These are phyloP conservation scores for Mediolabrus comicus DNA, from an alignment of 108 stramenopile genomes.

Conservation along the genomic window DNA sequence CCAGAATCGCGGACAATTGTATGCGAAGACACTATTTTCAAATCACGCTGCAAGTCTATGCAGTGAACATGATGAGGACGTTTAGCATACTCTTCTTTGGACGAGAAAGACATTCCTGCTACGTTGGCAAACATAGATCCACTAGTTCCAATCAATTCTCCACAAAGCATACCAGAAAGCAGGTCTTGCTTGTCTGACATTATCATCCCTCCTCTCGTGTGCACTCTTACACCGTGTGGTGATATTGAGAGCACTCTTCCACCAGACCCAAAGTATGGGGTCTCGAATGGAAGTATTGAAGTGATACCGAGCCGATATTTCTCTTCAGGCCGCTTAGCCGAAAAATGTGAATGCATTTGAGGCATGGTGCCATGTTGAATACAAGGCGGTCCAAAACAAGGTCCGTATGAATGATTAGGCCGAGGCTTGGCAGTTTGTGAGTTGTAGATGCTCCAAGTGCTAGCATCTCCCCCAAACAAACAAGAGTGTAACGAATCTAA, in stretches of 20 bases:
- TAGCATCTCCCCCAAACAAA: conserved; percentile 45
- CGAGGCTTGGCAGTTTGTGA: conserved; percentile 24
- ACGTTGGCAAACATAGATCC: conserved; percentile 48
- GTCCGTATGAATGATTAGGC: conserved; percentile 63
- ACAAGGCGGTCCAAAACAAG: conserved; percentile 49
- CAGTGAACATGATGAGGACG: conserved; percentile 56
- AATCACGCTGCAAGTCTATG: conserved; percentile 68
- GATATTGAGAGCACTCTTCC: conserved; percentile 64
- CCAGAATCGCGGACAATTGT: conserved; percentile 36
- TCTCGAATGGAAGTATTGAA: conserved; percentile 42
- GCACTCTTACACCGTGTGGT: conserved; percentile 68
- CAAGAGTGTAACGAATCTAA: conserved; percentile 49
- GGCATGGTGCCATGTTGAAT: background rate
- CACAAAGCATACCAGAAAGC: conserved; percentile 53
- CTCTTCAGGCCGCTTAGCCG: conserved; percentile 18
- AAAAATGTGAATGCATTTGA: background rate
- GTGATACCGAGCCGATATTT: conserved; percentile 49
- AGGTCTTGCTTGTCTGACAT: conserved; percentile 54
- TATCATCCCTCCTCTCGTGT: conserved; percentile 68
- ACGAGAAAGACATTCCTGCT: conserved; percentile 54
- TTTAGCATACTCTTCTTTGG: background rate
- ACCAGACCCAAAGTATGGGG: conserved; percentile 12
- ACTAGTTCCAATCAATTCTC: conserved; percentile 12
- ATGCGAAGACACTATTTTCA: conserved; percentile 68
- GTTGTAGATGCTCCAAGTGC: background rate